Evolutionary conservation across 2,329 filamentous ascomycete genomes (phyloP).

Genomic region (Ilyonectria robusta): DNA sequence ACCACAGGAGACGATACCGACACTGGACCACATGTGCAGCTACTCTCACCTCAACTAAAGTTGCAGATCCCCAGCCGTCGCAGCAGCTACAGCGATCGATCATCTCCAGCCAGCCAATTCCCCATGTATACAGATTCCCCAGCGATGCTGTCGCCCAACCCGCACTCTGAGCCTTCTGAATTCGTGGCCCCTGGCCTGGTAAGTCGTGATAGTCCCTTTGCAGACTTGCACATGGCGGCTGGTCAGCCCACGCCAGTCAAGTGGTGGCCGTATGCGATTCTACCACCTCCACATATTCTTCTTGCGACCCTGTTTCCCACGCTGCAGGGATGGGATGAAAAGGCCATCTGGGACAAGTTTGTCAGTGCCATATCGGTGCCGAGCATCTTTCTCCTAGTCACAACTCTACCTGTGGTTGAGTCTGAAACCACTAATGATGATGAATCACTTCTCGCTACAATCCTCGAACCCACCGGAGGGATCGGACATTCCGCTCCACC

Average conservation of each 20-base stretch:
- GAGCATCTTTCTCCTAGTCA: conserved; percentile 89
- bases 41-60: conserved; percentile 50
- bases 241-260: conserved; percentile 64
- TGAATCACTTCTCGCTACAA: conserved; percentile 41
- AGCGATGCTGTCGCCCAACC: conserved; percentile 58
- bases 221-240: conserved; percentile 56
- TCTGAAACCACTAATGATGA: conserved; percentile 68
- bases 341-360: conserved; percentile 86
- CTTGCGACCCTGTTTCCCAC: conserved; percentile 88
- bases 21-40: conserved; percentile 20
- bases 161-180: conserved; percentile 63
- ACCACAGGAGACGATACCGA: conserved; percentile 31
- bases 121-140: conserved; percentile 76
- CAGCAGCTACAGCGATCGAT: conserved; percentile 59
- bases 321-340: conserved; percentile 83
- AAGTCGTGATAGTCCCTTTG: conserved; percentile 64
- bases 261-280: conserved; percentile 86
- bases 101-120: conserved; percentile 74
- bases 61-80: conserved; percentile 64
- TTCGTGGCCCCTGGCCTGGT: conserved; percentile 60
- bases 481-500: conserved; percentile 52
- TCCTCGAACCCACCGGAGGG: conserved; percentile 48
- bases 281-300: conserved; percentile 81
- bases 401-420: conserved; percentile 93
- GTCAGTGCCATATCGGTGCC: conserved; percentile 88